Evolutionary conservation across 208 protist species (phyloP).

Genomic region (Naegleria lovaniensis): DNA sequence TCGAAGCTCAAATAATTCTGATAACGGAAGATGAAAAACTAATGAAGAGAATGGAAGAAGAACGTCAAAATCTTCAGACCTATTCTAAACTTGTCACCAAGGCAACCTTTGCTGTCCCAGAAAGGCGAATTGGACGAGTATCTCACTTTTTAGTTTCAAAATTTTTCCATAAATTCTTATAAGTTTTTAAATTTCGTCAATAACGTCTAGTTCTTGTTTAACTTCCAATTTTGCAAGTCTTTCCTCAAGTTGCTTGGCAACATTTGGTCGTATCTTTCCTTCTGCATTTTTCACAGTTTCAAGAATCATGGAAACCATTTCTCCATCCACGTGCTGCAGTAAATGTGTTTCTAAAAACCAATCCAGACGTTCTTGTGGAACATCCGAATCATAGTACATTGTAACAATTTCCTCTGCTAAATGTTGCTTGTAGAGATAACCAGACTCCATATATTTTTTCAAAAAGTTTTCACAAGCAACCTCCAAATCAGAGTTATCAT

Average conservation of each 20-base stretch:
- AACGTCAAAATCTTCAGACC: background rate
- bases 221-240: background rate
- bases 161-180: slow-evolving; percentile 10
- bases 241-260: background rate
- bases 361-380: background rate
- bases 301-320: background rate
- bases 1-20: slow-evolving; percentile 29
- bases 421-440: background rate
- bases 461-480: background rate
- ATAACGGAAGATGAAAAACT: background rate
- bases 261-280: background rate
- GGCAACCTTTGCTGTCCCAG: background rate
- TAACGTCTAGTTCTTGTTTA: background rate
- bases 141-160: background rate
- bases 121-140: background rate
- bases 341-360: background rate
- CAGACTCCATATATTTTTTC: background rate
- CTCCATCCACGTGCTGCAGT: background rate
- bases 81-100: background rate
- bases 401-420: background rate
- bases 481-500: background rate
- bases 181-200: background rate
- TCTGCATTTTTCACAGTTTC: background rate
- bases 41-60: background rate
- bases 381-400: background rate